Evolutionary conservation across 192 early-diverging fungal genomes (phyloP).

Genomic region (Backusella psychrophila): DNA sequence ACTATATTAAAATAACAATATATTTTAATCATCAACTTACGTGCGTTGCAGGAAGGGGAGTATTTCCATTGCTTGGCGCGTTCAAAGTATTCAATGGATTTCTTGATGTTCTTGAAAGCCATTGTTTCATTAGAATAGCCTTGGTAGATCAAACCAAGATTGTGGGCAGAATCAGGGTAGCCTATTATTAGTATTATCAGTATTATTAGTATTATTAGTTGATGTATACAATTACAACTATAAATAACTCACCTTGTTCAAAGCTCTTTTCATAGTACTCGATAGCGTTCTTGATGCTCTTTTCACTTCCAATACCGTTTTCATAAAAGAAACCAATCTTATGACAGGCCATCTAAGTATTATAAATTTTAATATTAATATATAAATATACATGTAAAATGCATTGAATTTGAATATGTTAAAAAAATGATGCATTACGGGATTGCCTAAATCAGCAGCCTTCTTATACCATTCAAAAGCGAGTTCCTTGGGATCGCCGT

Average conservation of each 20-base stretch:
- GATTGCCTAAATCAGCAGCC: slow-evolving; percentile 45
- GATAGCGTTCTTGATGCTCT: slow-evolving; percentile 35
- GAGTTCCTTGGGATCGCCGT: slow-evolving; percentile 43
- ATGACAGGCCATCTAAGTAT: slow-evolving; percentile 49
- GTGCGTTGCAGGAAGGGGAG: slow-evolving; percentile 45
- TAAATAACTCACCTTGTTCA: slow-evolving; percentile 35
- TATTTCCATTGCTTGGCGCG: slow-evolving; percentile 44
- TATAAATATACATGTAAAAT: neutral
- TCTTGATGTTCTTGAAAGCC: slow-evolving; percentile 28
- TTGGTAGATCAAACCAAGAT: slow-evolving; percentile 51
- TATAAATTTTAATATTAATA: neutral
- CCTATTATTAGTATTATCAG: slow-evolving; percentile 18
- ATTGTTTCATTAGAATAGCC: slow-evolving; percentile 34
- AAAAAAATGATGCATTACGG: slow-evolving; percentile 26
- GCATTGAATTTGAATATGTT: neutral
- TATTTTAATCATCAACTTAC: slow-evolving; percentile 11
- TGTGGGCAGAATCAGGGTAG: slow-evolving; percentile 53
- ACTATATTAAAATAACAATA: neutral
- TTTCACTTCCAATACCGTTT: slow-evolving; percentile 40
- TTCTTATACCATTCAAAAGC: slow-evolving; percentile 46
- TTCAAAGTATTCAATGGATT: slow-evolving; percentile 41
- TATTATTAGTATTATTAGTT: too few species aligned
- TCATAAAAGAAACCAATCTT: slow-evolving; percentile 51
- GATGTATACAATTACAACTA: neutral
- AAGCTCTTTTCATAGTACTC: slow-evolving; percentile 44